Percentiles rank a stretch among this genome's conserved stretches.
Conservation (phyloP, 495 filamentous ascomycete species). For the Cetradonia linearis region DNA sequence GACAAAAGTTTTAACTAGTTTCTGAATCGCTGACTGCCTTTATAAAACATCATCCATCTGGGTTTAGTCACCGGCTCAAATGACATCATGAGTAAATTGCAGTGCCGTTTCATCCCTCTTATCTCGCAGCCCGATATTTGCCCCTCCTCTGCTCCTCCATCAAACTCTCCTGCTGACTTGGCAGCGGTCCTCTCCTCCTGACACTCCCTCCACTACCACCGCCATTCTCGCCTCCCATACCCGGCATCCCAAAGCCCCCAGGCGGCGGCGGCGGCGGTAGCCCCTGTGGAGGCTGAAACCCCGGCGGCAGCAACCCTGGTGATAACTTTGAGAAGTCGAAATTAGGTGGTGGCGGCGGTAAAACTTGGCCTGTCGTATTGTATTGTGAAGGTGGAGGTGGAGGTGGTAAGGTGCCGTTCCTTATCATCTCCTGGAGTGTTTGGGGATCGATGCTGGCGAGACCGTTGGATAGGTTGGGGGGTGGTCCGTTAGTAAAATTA, state of each 20-base stretch:
- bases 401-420: constrained; percentile 34
- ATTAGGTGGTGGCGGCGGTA: constrained; percentile 42
- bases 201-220: constrained; percentile 32
- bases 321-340: constrained; percentile 59
- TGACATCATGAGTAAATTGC: too few relatives aligned
- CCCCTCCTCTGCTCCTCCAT: constrained; percentile 61
- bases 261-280: constrained; percentile 24
- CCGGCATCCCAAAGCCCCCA: constrained; percentile 34
- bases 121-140: constrained; percentile 43
- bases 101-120: too few relatives aligned
- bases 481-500: constrained; percentile 21
- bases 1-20: too few relatives aligned
- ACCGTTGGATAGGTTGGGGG: constrained; percentile 41
- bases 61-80: too few relatives aligned
- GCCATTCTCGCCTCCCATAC: constrained; percentile 33
- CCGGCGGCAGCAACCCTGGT: constrained; percentile 36
- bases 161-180: constrained; percentile 75
- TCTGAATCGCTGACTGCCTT: too few relatives aligned
- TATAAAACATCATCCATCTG: too few relatives aligned
- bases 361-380: constrained; percentile 39
- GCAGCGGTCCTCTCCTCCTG: constrained; percentile 54
- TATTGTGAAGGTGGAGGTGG: constrained; percentile 39
- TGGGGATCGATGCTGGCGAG: constrained; percentile 47
- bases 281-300: constrained; percentile 37
- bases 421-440: constrained; percentile 39